phyloP scores from a whole-genome alignment of 73 alveolate genomes.

The Symbiodinium natans region DNA sequence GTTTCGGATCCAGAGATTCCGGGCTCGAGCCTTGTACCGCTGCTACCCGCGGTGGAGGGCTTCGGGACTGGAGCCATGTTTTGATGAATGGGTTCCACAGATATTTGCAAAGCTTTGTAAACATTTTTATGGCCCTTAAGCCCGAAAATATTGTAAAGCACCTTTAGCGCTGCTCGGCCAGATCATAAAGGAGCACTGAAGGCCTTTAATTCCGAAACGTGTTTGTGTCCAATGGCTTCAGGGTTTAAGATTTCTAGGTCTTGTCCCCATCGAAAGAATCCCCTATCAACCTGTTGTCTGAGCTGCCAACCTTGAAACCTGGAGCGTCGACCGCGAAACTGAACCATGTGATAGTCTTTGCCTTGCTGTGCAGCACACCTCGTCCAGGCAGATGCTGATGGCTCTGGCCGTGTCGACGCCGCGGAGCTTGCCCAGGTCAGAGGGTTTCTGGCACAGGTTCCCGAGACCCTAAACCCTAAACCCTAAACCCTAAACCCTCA shows the following conservation, averaged over 20 bases:
- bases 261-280: background rate
- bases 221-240: background rate
- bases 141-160: too few species aligned
- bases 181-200: too few species aligned
- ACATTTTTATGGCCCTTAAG: too few species aligned
- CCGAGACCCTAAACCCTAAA: background rate
- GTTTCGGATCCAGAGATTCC: too few species aligned
- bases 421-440: conserved; percentile 37
- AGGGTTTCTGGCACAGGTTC: background rate
- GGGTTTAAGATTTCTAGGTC: background rate
- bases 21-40: too few species aligned
- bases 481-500: background rate
- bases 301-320: background rate
- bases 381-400: conserved; percentile 77
- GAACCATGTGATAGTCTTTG: too few species aligned
- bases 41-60: too few species aligned
- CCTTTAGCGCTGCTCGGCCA: too few species aligned
- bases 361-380: too few species aligned
- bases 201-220: background rate
- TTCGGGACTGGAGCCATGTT: too few species aligned
- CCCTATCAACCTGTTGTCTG: background rate
- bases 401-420: conserved; percentile 88
- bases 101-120: too few species aligned
- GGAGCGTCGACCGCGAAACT: background rate
- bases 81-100: too few species aligned